These are phyloP conservation scores for Metschnikowia kunwiensis DNA, from an alignment of 805 yeast species.

Conservation along the genomic window DNA sequence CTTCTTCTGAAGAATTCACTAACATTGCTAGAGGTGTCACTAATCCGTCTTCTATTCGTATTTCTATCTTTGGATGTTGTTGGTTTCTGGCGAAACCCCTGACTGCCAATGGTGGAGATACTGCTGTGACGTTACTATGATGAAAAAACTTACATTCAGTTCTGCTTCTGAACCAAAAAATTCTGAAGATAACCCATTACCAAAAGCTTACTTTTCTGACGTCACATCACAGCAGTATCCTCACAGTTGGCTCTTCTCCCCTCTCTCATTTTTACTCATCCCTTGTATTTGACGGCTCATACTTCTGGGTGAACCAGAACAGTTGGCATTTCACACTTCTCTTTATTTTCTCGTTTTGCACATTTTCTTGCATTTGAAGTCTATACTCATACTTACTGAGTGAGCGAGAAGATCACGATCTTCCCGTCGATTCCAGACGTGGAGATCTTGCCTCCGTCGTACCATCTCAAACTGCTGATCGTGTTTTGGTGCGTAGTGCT, in stretches of 20 bases:
- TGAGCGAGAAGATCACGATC: conserved; percentile 64
- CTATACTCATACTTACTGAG: too few species aligned
- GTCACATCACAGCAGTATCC: conserved; percentile 8
- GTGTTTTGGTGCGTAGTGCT: conserved; percentile 90
- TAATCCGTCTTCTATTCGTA: background rate
- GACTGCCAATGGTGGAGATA: conserved; percentile 11
- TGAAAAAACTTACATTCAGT: conserved; percentile 71
- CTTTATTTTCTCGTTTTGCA: too few species aligned
- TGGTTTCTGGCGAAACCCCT: conserved; percentile 17
- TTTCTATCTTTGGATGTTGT: conserved; percentile 8
- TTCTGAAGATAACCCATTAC: conserved; percentile 73
- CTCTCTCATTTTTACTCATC: too few species aligned
- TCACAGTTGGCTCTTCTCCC: too few species aligned
- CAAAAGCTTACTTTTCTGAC: conserved; percentile 55
- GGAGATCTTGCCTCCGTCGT: conserved; percentile 47
- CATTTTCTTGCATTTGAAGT: too few species aligned
- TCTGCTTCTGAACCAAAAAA: conserved; percentile 90
- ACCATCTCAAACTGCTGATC: conserved; percentile 60
- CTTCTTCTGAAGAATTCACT: background rate
- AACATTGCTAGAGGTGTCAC: conserved; percentile 1
- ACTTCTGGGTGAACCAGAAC: too few species aligned
- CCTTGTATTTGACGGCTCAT: too few species aligned
- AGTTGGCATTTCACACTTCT: background rate
- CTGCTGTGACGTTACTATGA: conserved; percentile 41
- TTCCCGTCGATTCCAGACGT: conserved; percentile 89